phyloP scores from a whole-genome alignment of 164 flowering plant species.

The Liquidambar formosana region DNA sequence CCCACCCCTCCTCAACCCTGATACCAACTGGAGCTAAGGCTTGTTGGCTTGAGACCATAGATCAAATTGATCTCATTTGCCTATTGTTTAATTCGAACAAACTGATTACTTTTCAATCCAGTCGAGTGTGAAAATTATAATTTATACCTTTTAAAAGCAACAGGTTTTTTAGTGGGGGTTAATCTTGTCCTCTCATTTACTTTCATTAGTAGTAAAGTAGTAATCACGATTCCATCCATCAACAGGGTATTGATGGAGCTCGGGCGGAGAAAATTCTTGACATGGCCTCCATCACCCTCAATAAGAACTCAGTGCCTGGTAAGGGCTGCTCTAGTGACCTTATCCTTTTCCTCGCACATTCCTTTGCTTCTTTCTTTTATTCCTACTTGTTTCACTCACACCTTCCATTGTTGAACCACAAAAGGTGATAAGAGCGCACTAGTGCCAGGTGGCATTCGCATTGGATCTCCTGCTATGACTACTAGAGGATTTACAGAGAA shows the following conservation, averaged over 20 bases:
- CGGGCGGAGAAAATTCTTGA: conserved; percentile 90
- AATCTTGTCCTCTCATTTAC: not conserved
- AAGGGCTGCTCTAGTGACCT: conserved; percentile 6
- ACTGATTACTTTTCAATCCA: too few species aligned
- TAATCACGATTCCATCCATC: not conserved
- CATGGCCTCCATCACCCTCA: conserved; percentile 88
- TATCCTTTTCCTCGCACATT: not conserved
- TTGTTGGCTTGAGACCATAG: too few species aligned
- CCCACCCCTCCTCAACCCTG: too few species aligned
- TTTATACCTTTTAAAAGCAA: too few species aligned
- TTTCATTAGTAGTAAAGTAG: not conserved
- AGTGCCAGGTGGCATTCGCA: conserved; percentile 92
- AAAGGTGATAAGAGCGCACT: conserved; percentile 90
- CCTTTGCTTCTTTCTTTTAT: not conserved
- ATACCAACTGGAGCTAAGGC: too few species aligned
- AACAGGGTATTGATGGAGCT: conserved; percentile 84
- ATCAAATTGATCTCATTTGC: too few species aligned
- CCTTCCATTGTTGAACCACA: not conserved
- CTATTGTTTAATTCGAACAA: too few species aligned
- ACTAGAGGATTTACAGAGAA: conserved; percentile 80
- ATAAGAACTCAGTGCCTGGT: conserved; percentile 97
- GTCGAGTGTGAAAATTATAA: too few species aligned
- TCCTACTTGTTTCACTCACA: not conserved
- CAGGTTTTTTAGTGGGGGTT: too few species aligned
- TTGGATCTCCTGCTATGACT: conserved; percentile 96